phyloP scores from a whole-genome alignment of 805 yeast genomes.

The Isabelozyma gotoi region DNA sequence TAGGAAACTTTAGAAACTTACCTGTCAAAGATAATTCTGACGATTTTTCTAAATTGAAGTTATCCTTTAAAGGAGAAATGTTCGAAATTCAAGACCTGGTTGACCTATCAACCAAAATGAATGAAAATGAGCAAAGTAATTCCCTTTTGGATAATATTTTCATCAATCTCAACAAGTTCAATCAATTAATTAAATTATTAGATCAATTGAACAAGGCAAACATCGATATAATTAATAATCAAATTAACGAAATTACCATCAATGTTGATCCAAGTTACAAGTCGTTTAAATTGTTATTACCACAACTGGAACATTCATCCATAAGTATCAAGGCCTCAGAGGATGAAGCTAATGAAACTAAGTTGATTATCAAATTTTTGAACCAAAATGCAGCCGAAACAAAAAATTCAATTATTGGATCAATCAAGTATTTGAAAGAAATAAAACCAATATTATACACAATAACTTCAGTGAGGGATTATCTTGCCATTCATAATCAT shows the following conservation, averaged over 20 bases:
- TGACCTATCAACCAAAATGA: constrained; percentile 22
- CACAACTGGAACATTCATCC: constrained; percentile 11
- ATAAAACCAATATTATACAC: constrained; percentile 28
- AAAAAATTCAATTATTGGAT: constrained; percentile 25
- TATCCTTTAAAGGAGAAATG: constrained; percentile 17
- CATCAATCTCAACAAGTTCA: constrained; percentile 27
- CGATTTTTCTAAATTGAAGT: constrained; percentile 18
- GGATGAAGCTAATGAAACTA: constrained; percentile 10
- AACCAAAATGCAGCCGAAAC: constrained; percentile 10
- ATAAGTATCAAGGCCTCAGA: constrained; percentile 2
- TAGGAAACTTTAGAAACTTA: constrained; percentile 26
- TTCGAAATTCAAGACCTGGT: constrained; percentile 31
- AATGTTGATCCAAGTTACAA: constrained; percentile 23
- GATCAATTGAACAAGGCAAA: constrained; percentile 30
- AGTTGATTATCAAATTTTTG: constrained; percentile 11
- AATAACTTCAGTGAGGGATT: constrained; percentile 14
- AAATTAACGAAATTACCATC: constrained; percentile 27
- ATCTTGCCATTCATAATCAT: constrained; percentile 9
- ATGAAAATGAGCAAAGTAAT: constrained; percentile 12
- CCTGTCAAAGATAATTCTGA: constrained; percentile 16
- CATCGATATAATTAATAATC: constrained; percentile 23
- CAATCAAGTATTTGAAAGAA: constrained; percentile 32
- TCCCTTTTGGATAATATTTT: constrained; percentile 25
- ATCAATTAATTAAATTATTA: constrained; percentile 30
- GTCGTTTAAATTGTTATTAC: constrained; percentile 16